A percentile compares a stretch with the other conserved stretches of the same genome.
Conservation (phyloP, 2,329 filamentous ascomycete genomes). For the Beauveria medogensis region DNA sequence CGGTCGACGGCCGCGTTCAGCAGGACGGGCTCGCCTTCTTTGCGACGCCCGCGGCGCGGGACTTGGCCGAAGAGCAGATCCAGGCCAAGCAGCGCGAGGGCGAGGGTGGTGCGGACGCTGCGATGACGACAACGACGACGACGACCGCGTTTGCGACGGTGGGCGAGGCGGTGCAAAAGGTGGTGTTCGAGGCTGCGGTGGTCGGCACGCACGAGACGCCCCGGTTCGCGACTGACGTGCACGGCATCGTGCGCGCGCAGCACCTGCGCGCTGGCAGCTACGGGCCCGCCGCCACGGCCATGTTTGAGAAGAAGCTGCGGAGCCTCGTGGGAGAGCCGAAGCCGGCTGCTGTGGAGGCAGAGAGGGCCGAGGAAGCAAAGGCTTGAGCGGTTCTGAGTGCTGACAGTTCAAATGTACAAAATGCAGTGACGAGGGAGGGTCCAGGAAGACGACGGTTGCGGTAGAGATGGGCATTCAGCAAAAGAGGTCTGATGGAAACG, state of each 20-base stretch:
- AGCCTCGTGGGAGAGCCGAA: conserved; percentile 18
- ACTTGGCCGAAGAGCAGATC: conserved; percentile 24
- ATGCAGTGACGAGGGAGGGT: background rate
- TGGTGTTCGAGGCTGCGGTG: conserved; percentile 26
- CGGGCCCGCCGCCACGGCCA: conserved; percentile 23
- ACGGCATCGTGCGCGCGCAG: conserved; percentile 27
- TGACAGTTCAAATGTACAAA: background rate
- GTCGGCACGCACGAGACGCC: conserved; percentile 30
- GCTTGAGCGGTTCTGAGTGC: background rate
- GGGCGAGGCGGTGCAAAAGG: conserved; percentile 26
- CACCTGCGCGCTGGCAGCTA: conserved; percentile 32
- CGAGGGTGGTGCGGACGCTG: conserved; percentile 3
- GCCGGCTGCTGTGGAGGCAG: background rate
- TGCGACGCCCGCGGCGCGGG: conserved; percentile 21
- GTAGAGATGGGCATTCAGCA: background rate
- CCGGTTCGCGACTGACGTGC: conserved; percentile 24
- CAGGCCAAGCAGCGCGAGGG: conserved; percentile 11
- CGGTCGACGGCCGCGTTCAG: conserved; percentile 22
- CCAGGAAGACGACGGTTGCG: background rate
- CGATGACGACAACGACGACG: background rate
- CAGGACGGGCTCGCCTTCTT: conserved; percentile 23
- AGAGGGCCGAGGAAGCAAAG: conserved; percentile 1
- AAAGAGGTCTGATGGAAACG: background rate
- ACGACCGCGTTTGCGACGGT: conserved; percentile 23
- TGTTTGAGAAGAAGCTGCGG: conserved; percentile 32